Conservation (phyloP, 2,329 filamentous ascomycete genomes). For the Xylariaceae sp. region DNA sequence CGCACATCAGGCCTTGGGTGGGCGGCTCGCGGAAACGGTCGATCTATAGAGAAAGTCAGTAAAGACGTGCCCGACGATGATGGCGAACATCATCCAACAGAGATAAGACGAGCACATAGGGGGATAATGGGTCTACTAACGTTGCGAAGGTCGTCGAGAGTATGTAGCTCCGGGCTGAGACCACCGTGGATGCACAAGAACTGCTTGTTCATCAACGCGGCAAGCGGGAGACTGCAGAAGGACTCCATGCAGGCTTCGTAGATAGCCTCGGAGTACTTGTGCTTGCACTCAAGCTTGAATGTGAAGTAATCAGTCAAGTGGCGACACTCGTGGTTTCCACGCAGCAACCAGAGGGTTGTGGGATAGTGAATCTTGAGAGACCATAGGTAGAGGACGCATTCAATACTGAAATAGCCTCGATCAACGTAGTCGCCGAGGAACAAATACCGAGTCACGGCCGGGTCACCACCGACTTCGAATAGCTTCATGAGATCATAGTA, state of each 20-base stretch:
- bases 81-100: background rate
- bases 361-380: slow-evolving; percentile 98
- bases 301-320: slow-evolving; percentile 99
- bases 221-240: slow-evolving; percentile 88
- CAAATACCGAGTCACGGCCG: slow-evolving; percentile 90
- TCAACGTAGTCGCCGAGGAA: slow-evolving; percentile 98
- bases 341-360: slow-evolving; percentile 91
- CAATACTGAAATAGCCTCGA: slow-evolving; percentile 97
- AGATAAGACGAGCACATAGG: background rate
- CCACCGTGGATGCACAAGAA: slow-evolving; percentile 98
- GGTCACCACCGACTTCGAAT: slow-evolving; percentile 96
- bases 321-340: slow-evolving; percentile 97
- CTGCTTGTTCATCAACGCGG: slow-evolving; percentile 99
- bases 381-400: slow-evolving; percentile 98
- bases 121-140: slow-evolving; percentile 45
- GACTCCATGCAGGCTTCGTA: slow-evolving; percentile 99
- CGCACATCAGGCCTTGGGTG: slow-evolving; percentile 97
- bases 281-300: slow-evolving; percentile 99
- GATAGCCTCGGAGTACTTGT: slow-evolving; percentile 95
- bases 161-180: slow-evolving; percentile 91
- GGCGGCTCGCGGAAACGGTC: slow-evolving; percentile 97
- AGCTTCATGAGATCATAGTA: slow-evolving; percentile 99
- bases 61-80: background rate
- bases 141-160: slow-evolving; percentile 85
- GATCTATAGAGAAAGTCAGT: slow-evolving; percentile 52